A percentile compares a stretch with the other conserved stretches of the same genome.
Conservation (phyloP, 805 yeast species). For the Lipomyces mesembrius region DNA sequence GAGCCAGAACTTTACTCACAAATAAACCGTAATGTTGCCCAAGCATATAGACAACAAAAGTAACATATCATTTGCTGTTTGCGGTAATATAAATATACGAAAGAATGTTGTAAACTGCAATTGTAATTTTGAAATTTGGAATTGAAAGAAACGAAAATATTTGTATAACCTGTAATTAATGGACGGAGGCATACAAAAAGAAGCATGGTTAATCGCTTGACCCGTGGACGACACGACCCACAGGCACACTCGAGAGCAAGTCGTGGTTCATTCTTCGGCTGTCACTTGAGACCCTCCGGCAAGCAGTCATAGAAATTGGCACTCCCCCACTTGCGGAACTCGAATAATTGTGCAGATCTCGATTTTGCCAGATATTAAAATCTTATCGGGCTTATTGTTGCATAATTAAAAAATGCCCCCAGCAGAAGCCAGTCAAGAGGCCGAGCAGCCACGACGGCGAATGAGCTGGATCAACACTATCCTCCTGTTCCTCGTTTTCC, state of each 20-base stretch:
- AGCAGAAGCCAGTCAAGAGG: conserved; percentile 1
- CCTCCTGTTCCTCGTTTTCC: conserved; percentile 26
- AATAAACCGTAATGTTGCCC: too few species aligned
- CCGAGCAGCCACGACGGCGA: conserved; percentile 12
- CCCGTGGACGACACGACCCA: too few species aligned
- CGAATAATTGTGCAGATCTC: neutral
- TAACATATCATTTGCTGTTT: too few species aligned
- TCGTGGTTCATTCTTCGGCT: too few species aligned
- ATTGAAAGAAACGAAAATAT: neutral
- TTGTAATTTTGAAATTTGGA: neutral
- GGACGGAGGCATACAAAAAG: too few species aligned
- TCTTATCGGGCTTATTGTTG: neutral
- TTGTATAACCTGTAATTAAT: too few species aligned
- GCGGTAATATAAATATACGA: too few species aligned
- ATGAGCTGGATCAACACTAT: conserved; percentile 32
- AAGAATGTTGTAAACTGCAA: too few species aligned
- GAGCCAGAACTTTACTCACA: too few species aligned
- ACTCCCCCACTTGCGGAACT: neutral
- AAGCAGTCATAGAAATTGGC: neutral
- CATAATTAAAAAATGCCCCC: conserved; percentile 4
- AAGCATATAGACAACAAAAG: too few species aligned
- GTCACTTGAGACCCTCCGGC: neutral
- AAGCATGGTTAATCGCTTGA: too few species aligned
- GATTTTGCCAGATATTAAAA: neutral
- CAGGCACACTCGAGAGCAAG: too few species aligned